Evolutionary conservation across 2,329 filamentous ascomycete genomes (phyloP), one percentile per base, ranked within the genome.

Genomic region (Trichothecium roseum): DNA sequence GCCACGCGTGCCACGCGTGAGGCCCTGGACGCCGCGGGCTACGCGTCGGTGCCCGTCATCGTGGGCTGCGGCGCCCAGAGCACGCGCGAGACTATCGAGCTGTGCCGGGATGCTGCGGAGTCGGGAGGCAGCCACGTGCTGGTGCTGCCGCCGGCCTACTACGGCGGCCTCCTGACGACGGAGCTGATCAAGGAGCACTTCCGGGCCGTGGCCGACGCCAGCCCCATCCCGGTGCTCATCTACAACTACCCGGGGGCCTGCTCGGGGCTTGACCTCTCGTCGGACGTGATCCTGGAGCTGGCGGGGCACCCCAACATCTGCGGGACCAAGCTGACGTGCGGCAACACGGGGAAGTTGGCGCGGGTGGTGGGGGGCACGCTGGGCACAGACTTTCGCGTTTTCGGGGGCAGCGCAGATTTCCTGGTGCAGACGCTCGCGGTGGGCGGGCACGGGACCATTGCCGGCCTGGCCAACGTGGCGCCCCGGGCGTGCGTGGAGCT

Each of bases 321-420:
- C 18, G 76, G 76, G 26, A 72, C 69, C 45, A 80, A 81, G 53
- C 58, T 79, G 36, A 78, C 74, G 8, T 77, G 72, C 42, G 75
- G 74, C 7, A 78, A 79, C 49, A 78, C 73, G 28, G 74, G 74
- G 27, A 78, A 79, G 50, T 60, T 78, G 30, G 60, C 59, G 3
- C 53, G 55, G 53, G 63, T 64, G 49, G 69, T 54, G 39, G 53
- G 71, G 31, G 67, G 64, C 4, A 64, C 67, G 5, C 38, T 39
- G 24, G 44, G 37, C 32, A 46, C 40, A 12, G 34, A 14, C 1
- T 86, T 86, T 63, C 67, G 82, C 51, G 80, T 79, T 40, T 73
- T 81, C 47, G 81, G 79, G 29, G 82, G 83, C 37, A 81, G 75
- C 33, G 79, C 79, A 35, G 81, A 87, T 59, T 85, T 85, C 55